These are phyloP conservation scores for Sideroxylon spinosum DNA, from an alignment of 179 eudicot genomes.

Conservation along the genomic window DNA sequence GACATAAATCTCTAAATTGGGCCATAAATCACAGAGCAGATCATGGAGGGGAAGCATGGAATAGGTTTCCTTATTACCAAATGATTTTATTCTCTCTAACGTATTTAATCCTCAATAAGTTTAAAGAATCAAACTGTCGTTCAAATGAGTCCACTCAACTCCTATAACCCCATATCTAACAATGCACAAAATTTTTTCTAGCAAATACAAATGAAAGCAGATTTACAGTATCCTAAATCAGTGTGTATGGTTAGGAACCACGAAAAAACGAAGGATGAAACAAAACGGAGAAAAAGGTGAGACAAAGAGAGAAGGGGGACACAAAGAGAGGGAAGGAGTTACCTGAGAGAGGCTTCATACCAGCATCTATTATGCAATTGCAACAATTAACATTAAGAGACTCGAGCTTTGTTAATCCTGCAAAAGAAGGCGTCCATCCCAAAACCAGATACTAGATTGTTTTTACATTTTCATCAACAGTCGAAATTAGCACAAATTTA, in stretches of 20 bases:
- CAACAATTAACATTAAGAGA: conserved; percentile 82
- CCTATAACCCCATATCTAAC: background rate
- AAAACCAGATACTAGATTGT: background rate
- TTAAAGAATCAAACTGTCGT: background rate
- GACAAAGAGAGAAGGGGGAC: too few species aligned
- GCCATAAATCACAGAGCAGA: too few species aligned
- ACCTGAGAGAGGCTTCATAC: conserved; percentile 86
- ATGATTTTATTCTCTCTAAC: too few species aligned
- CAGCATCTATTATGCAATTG: conserved; percentile 81
- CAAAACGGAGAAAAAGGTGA: background rate
- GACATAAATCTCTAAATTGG: too few species aligned
- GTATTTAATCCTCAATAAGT: background rate
- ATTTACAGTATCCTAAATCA: background rate
- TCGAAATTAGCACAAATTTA: background rate
- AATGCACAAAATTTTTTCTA: background rate
- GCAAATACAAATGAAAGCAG: background rate
- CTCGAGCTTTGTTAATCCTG: conserved; percentile 70
- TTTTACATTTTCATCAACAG: background rate
- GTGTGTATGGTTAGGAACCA: background rate
- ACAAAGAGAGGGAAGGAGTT: conserved; percentile 4
- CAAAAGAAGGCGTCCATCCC: conserved; percentile 15
- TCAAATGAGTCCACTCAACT: background rate
- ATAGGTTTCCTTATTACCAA: too few species aligned
- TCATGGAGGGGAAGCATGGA: too few species aligned
- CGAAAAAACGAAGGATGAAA: background rate